Percentiles rank a stretch among this genome's conserved stretches.
Evolutionary conservation across 2,329 filamentous ascomycete genomes (phyloP).

Genomic region (Alternaria sp.): DNA sequence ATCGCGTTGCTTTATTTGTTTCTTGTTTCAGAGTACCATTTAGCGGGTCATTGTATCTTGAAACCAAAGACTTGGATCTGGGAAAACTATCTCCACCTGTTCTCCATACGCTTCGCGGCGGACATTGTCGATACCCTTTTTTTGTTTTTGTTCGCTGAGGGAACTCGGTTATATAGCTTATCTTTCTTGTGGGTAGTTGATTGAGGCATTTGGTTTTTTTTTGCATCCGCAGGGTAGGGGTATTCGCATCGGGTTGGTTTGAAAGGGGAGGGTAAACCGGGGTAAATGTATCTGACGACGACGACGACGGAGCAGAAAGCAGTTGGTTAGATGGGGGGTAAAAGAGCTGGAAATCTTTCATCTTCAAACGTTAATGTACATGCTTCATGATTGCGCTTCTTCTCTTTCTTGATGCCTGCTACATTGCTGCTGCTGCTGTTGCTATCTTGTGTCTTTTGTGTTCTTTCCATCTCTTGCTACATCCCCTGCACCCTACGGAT

Average conservation of each 20-base stretch:
- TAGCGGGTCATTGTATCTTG: conserved; percentile 24
- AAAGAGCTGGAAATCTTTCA: conserved; percentile 9
- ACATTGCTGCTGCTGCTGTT: too few species aligned
- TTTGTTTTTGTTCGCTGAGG: conserved; percentile 4
- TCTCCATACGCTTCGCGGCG: conserved; percentile 12
- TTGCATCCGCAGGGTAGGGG: neutral
- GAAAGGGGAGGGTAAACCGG: neutral
- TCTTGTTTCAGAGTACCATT: conserved; percentile 30
- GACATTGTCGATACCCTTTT: conserved; percentile 10
- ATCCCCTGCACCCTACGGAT: neutral
- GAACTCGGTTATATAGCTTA: neutral
- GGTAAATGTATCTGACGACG: neutral
- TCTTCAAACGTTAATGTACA: conserved; percentile 21
- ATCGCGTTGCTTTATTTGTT: conserved; percentile 26
- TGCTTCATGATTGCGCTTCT: conserved; percentile 7
- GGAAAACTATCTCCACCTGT: neutral
- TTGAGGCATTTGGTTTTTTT: neutral
- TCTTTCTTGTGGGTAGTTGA: conserved; percentile 2
- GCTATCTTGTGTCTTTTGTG: too few species aligned
- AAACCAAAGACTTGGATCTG: conserved; percentile 7
- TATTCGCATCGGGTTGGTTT: conserved; percentile 4
- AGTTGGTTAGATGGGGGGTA: neutral
- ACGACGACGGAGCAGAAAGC: neutral
- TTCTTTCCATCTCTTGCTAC: neutral
- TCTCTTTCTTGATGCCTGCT: neutral